phyloP scores from a whole-genome alignment of 1,284 basidiomycete species.

The Tilletia setariae region DNA sequence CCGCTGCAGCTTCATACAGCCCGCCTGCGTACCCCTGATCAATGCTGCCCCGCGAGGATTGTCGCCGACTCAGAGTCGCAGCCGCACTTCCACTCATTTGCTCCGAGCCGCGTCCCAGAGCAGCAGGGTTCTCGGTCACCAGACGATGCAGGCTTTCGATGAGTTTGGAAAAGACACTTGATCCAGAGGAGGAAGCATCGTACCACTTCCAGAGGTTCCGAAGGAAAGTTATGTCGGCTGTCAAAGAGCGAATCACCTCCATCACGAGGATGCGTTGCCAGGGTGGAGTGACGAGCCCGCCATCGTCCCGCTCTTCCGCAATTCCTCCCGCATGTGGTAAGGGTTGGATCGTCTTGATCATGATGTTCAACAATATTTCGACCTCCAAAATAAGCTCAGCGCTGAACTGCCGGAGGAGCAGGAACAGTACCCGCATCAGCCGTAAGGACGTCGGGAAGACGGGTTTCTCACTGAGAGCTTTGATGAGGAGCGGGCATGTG shows the following conservation, averaged over 20 bases:
- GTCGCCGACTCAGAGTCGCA: conserved; percentile 23
- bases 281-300: conserved; percentile 18
- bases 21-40: conserved; percentile 23
- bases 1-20: conserved; percentile 46
- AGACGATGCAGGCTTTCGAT: conserved; percentile 33
- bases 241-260: conserved; percentile 46
- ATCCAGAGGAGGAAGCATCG: conserved; percentile 23
- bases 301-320: conserved; percentile 19
- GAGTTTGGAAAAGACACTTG: conserved; percentile 37
- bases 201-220: conserved; percentile 48
- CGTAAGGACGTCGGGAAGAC: conserved; percentile 83
- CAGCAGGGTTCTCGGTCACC: conserved; percentile 22
- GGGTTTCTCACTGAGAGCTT: conserved; percentile 68
- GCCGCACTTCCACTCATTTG: conserved; percentile 26
- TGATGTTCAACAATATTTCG: conserved; percentile 51
- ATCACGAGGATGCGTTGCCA: conserved; percentile 51
- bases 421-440: conserved; percentile 84
- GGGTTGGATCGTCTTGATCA: conserved; percentile 28
- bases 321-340: conserved; percentile 19
- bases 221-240: conserved; percentile 41
- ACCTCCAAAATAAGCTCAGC: conserved; percentile 60
- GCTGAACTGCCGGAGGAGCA: conserved; percentile 87
- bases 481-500: conserved; percentile 83
- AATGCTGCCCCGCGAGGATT: conserved; percentile 10
- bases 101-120: conserved; percentile 24